Percentiles rank a stretch among this genome's conserved stretches.
Evolutionary conservation across 331 rosid species (phyloP).

Genomic region (Spiraea crenata): DNA sequence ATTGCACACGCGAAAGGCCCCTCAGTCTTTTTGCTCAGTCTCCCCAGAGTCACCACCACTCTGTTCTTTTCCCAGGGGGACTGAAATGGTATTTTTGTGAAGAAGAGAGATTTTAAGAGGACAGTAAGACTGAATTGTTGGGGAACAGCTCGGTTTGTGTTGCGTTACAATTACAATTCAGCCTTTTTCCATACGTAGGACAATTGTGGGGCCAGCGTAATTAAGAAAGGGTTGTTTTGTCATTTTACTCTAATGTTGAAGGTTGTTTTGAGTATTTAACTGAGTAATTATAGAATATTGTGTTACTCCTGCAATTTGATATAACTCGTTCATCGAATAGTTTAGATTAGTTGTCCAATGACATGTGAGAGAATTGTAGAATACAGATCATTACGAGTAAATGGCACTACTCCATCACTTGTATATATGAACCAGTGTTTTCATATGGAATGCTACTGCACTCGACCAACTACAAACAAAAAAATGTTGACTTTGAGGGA

Average conservation of each 20-base stretch:
- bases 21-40: neutral
- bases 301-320: too few species aligned
- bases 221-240: neutral
- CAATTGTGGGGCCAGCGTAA: neutral
- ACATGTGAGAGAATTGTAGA: too few species aligned
- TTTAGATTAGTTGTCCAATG: too few species aligned
- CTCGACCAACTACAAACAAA: too few species aligned
- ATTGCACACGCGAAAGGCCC: neutral
- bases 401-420: too few species aligned
- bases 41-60: neutral
- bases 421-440: too few species aligned
- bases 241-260: neutral
- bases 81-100: neutral
- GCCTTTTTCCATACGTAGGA: neutral
- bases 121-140: neutral
- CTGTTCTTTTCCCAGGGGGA: neutral
- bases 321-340: too few species aligned
- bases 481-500: too few species aligned
- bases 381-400: too few species aligned
- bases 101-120: neutral
- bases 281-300: too few species aligned
- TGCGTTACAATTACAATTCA: slow-evolving; percentile 9
- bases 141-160: neutral
- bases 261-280: neutral
- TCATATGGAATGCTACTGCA: too few species aligned